Evolutionary conservation across 805 yeast species (phyloP).

Genomic region (Candida manassasensis): DNA sequence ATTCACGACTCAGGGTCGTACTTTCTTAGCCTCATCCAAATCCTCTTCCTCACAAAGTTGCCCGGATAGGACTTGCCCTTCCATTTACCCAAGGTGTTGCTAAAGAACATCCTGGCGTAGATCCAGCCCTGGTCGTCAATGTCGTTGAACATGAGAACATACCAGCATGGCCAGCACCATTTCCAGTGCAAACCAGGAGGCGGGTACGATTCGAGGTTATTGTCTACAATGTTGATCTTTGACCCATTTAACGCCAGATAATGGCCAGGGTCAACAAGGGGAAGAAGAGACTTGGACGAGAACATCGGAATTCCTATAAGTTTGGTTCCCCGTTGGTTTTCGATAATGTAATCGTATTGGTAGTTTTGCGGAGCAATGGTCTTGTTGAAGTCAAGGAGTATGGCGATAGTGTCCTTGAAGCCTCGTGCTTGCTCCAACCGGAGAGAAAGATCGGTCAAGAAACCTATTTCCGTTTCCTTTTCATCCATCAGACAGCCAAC

Average conservation of each 20-base stretch:
- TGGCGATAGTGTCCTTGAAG: background rate
- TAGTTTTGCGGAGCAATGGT: slow-evolving; percentile 1
- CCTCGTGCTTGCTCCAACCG: slow-evolving; percentile 1
- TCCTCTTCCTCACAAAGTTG: slow-evolving; percentile 59
- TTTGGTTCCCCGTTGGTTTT: slow-evolving; percentile 52
- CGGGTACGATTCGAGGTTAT: slow-evolving; percentile 32
- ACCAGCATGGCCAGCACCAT: slow-evolving; percentile 73
- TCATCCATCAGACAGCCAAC: too few species aligned
- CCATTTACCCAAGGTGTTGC: slow-evolving; percentile 41
- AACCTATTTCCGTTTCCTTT: slow-evolving; percentile 4
- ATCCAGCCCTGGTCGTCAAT: slow-evolving; percentile 87
- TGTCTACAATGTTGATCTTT: slow-evolving; percentile 23
- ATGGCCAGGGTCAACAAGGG: slow-evolving; percentile 47
- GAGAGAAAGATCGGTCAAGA: background rate
- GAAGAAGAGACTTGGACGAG: slow-evolving; percentile 41
- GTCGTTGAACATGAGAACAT: slow-evolving; percentile 62
- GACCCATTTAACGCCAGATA: slow-evolving; percentile 43
- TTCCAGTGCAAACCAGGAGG: slow-evolving; percentile 59
- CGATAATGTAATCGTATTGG: slow-evolving; percentile 41
- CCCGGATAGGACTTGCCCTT: slow-evolving; percentile 56
- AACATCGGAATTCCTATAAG: slow-evolving; percentile 49
- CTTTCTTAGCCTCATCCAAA: slow-evolving; percentile 51
- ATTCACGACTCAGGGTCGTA: background rate
- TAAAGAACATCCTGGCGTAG: slow-evolving; percentile 52
- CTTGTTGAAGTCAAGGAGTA: slow-evolving; percentile 6